Conservation (phyloP, 768 basidiomycete species). For the Tricholoma sp. region DNA sequence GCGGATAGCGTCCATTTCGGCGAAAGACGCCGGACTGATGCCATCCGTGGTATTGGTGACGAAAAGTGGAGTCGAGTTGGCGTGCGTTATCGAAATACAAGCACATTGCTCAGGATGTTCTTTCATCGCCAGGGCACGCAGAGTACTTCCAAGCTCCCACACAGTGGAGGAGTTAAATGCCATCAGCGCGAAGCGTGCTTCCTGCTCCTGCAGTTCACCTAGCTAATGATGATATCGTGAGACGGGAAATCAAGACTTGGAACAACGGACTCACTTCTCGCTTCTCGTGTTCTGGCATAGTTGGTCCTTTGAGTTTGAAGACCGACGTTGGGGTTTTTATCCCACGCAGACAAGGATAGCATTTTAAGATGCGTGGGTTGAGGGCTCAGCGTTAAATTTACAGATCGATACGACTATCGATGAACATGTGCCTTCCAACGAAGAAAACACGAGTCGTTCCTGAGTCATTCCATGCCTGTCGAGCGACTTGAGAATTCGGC, state of each 20-base stretch:
- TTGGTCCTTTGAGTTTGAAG: neutral
- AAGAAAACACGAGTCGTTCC: neutral
- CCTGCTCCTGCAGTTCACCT: constrained; percentile 7
- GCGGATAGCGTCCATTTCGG: constrained; percentile 8
- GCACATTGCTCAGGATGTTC: constrained; percentile 10
- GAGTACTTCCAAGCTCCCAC: constrained; percentile 9
- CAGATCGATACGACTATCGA: neutral
- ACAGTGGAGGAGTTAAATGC: constrained; percentile 8
- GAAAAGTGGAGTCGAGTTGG: constrained; percentile 7
- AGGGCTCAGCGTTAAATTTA: neutral
- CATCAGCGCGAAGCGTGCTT: constrained; percentile 5
- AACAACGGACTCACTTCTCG: constrained; percentile 3
- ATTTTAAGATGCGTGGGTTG: neutral
- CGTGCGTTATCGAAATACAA: constrained; percentile 5
- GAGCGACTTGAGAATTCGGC: neutral
- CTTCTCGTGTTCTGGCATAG: constrained; percentile 10
- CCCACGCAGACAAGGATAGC: neutral
- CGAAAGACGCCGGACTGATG: constrained; percentile 5
- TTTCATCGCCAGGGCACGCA: constrained; percentile 9
- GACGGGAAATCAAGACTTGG: neutral
- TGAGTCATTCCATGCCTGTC: neutral
- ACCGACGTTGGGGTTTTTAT: neutral
- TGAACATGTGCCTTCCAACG: neutral
- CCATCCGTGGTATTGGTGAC: constrained; percentile 7
- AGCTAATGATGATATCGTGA: neutral